Conservation (phyloP, 1,284 basidiomycete species). For the Amylostereum chailletii region DNA sequence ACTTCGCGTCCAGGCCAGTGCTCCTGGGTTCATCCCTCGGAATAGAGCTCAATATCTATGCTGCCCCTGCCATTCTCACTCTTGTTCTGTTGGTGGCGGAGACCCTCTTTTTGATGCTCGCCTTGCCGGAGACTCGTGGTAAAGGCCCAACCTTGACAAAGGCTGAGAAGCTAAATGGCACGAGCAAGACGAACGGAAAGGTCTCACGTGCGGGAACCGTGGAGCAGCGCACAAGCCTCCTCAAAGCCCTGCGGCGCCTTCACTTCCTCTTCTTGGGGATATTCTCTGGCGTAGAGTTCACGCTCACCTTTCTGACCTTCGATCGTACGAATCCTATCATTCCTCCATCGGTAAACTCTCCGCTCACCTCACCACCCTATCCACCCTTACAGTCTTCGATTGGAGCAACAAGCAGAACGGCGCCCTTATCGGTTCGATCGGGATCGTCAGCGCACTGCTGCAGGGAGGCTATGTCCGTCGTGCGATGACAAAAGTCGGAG, state of each 20-base stretch:
- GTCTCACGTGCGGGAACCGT: slow-evolving; percentile 25
- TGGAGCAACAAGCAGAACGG: slow-evolving; percentile 90
- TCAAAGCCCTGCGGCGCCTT: slow-evolving; percentile 49
- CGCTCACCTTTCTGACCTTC: slow-evolving; percentile 84
- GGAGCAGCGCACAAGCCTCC: slow-evolving; percentile 39
- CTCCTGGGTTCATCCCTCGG: slow-evolving; percentile 50
- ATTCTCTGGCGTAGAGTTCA: slow-evolving; percentile 91
- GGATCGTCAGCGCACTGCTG: slow-evolving; percentile 76
- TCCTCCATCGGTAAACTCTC: slow-evolving; percentile 1
- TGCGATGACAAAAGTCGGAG: slow-evolving; percentile 59
- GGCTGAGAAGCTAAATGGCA: slow-evolving; percentile 13
- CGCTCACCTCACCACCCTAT: slow-evolving; percentile 2
- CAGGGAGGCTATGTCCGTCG: slow-evolving; percentile 90
- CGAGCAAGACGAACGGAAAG: slow-evolving; percentile 15
- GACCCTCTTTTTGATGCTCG: slow-evolving; percentile 63
- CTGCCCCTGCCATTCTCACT: slow-evolving; percentile 73
- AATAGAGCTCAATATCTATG: slow-evolving; percentile 75
- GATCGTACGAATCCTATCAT: slow-evolving; percentile 50
- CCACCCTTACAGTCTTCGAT: slow-evolving; percentile 55
- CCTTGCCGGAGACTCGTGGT: slow-evolving; percentile 73
- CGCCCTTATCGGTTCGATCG: slow-evolving; percentile 78
- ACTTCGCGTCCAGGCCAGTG: slow-evolving; percentile 67
- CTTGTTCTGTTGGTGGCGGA: slow-evolving; percentile 63
- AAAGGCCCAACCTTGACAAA: slow-evolving; percentile 21
- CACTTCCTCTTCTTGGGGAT: slow-evolving; percentile 81